Conservation (phyloP, 208 protist genomes). For the Leishmania tropica region DNA sequence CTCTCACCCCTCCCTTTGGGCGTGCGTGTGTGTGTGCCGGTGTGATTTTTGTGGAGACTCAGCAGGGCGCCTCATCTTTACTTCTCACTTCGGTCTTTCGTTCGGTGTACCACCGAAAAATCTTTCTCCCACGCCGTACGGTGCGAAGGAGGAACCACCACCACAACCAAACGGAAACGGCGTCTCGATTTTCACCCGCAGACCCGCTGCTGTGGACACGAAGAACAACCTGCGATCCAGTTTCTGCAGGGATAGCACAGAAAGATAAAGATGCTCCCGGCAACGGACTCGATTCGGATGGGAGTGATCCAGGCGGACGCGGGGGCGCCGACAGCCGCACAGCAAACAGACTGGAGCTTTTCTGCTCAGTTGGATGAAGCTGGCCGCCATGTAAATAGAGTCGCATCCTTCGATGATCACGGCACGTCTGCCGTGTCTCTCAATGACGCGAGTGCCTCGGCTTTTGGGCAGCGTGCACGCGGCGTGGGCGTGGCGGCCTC, state of each 20-base stretch:
- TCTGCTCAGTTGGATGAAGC: neutral
- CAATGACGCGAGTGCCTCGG: neutral
- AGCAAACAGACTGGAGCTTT: too few species aligned
- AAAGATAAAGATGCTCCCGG: neutral
- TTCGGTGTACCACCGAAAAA: neutral
- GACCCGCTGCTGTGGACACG: neutral
- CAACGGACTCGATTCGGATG: neutral
- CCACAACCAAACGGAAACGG: too few species aligned
- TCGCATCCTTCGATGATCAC: neutral
- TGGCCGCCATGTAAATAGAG: neutral
- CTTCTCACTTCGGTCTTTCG: neutral
- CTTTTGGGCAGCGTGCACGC: neutral
- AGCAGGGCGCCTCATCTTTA: neutral
- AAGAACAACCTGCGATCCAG: neutral
- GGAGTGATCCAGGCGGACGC: neutral
- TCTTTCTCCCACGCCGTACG: neutral
- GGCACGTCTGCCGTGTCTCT: neutral
- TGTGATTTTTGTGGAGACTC: neutral
- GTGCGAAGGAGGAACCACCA: neutral
- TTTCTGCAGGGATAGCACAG: neutral
- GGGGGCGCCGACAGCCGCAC: neutral
- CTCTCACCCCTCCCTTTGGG: neutral
- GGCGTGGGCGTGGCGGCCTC: neutral
- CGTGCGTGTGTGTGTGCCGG: neutral
- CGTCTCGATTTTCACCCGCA: neutral